phyloP scores from a whole-genome alignment of 1,284 basidiomycete species.

The Rhizoctonia solani region DNA sequence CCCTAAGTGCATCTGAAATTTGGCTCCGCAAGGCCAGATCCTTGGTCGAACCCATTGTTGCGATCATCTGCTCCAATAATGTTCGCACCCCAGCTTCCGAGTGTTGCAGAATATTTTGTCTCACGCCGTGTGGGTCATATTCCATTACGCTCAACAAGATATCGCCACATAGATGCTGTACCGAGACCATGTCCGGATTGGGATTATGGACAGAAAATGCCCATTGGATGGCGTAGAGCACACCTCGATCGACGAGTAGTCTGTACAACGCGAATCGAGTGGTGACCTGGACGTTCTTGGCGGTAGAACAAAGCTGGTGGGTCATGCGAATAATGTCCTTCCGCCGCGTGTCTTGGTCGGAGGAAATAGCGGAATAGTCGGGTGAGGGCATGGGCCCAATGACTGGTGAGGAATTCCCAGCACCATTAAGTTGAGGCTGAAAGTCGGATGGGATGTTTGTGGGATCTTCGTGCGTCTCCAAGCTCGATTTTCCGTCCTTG shows the following conservation, averaged over 20 bases:
- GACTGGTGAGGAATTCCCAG: conserved; percentile 14
- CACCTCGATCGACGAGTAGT: conserved; percentile 83
- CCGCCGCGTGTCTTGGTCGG: conserved; percentile 14
- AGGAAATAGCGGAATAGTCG: conserved; percentile 14
- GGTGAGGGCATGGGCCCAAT: conserved; percentile 12
- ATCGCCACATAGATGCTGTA: conserved; percentile 86
- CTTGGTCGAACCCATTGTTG: conserved; percentile 73
- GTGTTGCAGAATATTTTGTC: conserved; percentile 48
- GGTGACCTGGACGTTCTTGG: conserved; percentile 92
- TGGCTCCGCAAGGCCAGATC: conserved; percentile 91
- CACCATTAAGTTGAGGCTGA: conserved; percentile 10
- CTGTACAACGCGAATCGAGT: conserved; percentile 88
- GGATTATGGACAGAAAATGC: conserved; percentile 54
- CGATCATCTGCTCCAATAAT: conserved; percentile 74
- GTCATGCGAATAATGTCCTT: conserved; percentile 80
- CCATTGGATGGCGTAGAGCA: conserved; percentile 92
- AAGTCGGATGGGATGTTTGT: conserved; percentile 19
- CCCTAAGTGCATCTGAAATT: conserved; percentile 86
- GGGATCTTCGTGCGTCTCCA: conserved; percentile 34
- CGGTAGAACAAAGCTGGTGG: conserved; percentile 93
- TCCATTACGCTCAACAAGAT: conserved; percentile 87
- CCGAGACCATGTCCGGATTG: conserved; percentile 48
- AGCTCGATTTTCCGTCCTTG: conserved; percentile 36
- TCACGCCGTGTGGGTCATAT: conserved; percentile 87
- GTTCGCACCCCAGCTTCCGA: conserved; percentile 49